phyloP scores from a whole-genome alignment of 441 rosid species.

The Adansonia grandidieri region DNA sequence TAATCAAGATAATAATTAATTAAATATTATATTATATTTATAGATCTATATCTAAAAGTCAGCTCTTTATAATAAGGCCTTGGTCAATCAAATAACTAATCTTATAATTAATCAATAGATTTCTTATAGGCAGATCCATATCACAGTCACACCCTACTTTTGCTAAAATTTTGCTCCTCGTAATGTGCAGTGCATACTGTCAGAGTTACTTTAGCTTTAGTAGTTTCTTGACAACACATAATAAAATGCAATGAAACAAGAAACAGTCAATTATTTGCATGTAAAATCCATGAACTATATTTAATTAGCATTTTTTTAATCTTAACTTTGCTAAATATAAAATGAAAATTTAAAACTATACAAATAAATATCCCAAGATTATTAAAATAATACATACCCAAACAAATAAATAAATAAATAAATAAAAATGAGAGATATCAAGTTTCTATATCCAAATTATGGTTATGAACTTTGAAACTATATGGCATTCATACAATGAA shows the following conservation, averaged over 20 bases:
- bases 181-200: constrained; percentile 48
- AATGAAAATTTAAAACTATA: neutral
- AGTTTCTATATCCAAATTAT: neutral
- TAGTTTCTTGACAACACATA: constrained; percentile 17
- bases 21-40: neutral
- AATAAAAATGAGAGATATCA: neutral
- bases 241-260: constrained; percentile 6
- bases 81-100: neutral
- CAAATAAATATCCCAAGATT: neutral
- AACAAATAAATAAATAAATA: neutral
- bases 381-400: neutral
- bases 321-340: neutral
- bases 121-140: neutral
- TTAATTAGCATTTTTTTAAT: neutral
- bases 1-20: neutral
- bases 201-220: constrained; percentile 33
- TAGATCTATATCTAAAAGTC: constrained; percentile 12
- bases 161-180: constrained; percentile 24
- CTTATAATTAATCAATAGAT: neutral
- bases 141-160: neutral
- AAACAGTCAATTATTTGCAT: constrained; percentile 27
- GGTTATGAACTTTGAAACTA: constrained; percentile 23
- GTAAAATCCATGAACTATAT: constrained; percentile 9
- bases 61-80: constrained; percentile 22
- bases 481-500: constrained; percentile 31